phyloP scores from a whole-genome alignment of 768 basidiomycete genomes.

The Suillus clintonianus region DNA sequence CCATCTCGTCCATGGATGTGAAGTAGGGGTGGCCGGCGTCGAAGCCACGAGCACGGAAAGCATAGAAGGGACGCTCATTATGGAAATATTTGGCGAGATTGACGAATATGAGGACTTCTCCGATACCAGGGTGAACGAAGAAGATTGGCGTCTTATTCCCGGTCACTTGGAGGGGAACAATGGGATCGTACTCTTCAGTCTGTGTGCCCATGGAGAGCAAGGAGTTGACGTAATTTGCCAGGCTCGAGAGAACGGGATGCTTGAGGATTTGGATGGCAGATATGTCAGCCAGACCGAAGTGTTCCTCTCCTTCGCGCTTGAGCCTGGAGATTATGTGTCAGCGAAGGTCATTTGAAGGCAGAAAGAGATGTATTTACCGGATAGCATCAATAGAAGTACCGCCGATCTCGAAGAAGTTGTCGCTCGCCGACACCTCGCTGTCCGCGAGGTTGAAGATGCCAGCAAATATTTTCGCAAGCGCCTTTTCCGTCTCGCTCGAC shows the following conservation, averaged over 20 bases:
- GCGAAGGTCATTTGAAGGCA: not conserved
- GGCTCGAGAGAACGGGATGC: constrained; percentile 29
- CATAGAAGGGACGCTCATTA: constrained; percentile 41
- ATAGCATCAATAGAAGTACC: constrained; percentile 44
- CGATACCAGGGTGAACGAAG: constrained; percentile 46
- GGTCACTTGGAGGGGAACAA: constrained; percentile 40
- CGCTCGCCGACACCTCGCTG: constrained; percentile 25
- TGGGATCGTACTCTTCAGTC: constrained; percentile 37
- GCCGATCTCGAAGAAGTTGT: constrained; percentile 43
- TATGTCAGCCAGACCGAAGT: constrained; percentile 33
- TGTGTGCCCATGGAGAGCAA: constrained; percentile 19
- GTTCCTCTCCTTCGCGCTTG: constrained; percentile 28
- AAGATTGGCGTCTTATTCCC: constrained; percentile 44
- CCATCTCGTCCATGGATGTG: constrained; percentile 34
- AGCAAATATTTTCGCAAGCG: constrained; percentile 30
- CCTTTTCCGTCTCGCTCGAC: constrained; percentile 26
- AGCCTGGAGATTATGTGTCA: constrained; percentile 9
- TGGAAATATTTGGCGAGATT: constrained; percentile 43
- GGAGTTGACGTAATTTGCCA: constrained; percentile 32
- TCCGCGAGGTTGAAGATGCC: constrained; percentile 30
- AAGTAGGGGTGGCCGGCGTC: constrained; percentile 34
- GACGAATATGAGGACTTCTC: constrained; percentile 42
- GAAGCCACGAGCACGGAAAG: constrained; percentile 40
- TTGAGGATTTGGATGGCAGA: constrained; percentile 41
- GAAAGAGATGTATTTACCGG: constrained; percentile 3